phyloP scores from a whole-genome alignment of 1,284 basidiomycete genomes.

The Melampsora americana region DNA sequence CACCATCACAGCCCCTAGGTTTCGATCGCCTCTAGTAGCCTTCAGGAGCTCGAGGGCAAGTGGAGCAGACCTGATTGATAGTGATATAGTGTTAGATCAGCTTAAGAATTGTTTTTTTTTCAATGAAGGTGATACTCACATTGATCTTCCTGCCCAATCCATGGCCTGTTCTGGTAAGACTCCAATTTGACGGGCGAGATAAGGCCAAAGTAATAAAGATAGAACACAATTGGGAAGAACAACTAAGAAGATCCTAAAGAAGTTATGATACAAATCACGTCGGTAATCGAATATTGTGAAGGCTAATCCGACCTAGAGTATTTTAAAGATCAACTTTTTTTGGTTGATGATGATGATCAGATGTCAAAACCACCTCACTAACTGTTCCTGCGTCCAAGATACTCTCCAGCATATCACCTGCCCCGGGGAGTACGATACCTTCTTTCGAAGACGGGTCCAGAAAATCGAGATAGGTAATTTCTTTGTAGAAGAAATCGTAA shows the following conservation, averaged over 20 bases:
- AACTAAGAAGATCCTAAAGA: conserved; percentile 7
- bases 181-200: not conserved
- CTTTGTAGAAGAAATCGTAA: not conserved
- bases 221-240: conserved; percentile 17
- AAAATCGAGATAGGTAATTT: not conserved
- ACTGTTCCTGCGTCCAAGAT: conserved; percentile 14
- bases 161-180: not conserved
- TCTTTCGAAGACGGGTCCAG: not conserved
- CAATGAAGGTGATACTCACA: not conserved
- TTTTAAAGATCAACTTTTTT: not conserved
- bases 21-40: conserved; percentile 6
- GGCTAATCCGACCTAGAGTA: conserved; percentile 9
- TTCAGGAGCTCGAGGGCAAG: conserved; percentile 14
- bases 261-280: conserved; percentile 15
- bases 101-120: too few relatives aligned
- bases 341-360: not conserved
- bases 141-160: conserved; percentile 13
- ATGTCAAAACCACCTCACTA: not conserved
- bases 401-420: conserved; percentile 19
- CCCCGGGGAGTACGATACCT: not conserved
- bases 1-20: conserved; percentile 3
- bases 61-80: not conserved
- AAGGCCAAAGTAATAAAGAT: conserved; percentile 18
- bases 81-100: not conserved
- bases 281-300: conserved; percentile 26